Base-by-base conservation (phyloP, 139 green algal species). In the Trebouxia sp. region DNA sequence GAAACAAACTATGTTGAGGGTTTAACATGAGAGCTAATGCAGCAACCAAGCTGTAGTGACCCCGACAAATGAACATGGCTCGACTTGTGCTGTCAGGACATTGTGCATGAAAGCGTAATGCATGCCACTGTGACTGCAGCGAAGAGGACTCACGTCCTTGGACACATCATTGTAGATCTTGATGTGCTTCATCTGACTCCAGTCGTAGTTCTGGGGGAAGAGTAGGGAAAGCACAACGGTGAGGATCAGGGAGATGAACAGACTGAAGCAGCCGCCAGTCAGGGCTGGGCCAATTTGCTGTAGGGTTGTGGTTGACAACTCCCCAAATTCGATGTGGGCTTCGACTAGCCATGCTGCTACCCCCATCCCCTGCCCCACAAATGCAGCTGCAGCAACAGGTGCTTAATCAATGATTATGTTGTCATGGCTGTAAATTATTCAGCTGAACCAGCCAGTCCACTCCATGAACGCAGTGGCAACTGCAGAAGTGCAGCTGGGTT, bases 231-330 rank as follows among this genome's bases (percentile, higher is more conserved):
- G 83, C 24, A 91, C 65, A 48, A 88, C 77, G 84, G 83, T 91
- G 42, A 96, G 74, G 56, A 95, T 75, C 35, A 85, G 86, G 26
- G 88, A 94, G 70, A 90, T 88, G 45, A 88, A 47, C 6, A 80
- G 75, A 37, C 45, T 67, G 75, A 80, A 80, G 75, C 75, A 80
- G 48, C 75, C 75, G 3, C 75, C 75, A 43, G 75, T 80, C 48
- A 80, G 75, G 28, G 75, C 75, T 51, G 75, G 75, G 11, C 48
- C 48, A 30, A 80, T 80, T 48, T 80, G 75, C 75, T 80, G 75
- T 20, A 80, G 75, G 47, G 75, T 80, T 24, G 75, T 80, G 30
- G 75, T 80, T 30, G 45, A 55, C 10, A 78, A 38, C 14, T 10
- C 15, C 6, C 39, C 39, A 41, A 41, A 78, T 38, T 78, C 39